Evolutionary conservation across 768 basidiomycete genomes (phyloP).

Genomic region (Boletus pseudo-olivaceus): DNA sequence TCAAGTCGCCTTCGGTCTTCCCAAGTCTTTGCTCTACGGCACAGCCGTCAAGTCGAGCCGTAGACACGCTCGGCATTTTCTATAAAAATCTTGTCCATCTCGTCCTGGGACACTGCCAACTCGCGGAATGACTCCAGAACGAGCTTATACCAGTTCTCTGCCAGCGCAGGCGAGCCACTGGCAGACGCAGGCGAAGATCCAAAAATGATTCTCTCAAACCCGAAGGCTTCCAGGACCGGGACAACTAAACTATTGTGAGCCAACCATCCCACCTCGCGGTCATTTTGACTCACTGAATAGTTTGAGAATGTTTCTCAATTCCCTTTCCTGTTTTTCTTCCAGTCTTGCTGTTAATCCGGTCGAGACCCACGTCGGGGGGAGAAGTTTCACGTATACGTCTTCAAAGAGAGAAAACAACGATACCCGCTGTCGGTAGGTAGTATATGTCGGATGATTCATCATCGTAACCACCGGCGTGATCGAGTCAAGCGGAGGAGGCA

Average conservation of each 20-base stretch:
- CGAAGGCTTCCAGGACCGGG: slow-evolving; percentile 82
- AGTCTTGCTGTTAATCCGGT: slow-evolving; percentile 36
- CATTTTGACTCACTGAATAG: slow-evolving; percentile 67
- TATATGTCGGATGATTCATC: slow-evolving; percentile 74
- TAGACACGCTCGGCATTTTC: slow-evolving; percentile 48
- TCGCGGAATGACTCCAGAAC: slow-evolving; percentile 77
- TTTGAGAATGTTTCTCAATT: slow-evolving; percentile 64
- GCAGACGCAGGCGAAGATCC: slow-evolving; percentile 69
- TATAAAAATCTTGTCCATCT: slow-evolving; percentile 70
- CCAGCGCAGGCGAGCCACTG: slow-evolving; percentile 44
- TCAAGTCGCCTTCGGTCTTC: not conserved
- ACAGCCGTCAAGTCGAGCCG: slow-evolving; percentile 15
- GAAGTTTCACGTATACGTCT: slow-evolving; percentile 67
- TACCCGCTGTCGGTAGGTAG: slow-evolving; percentile 65
- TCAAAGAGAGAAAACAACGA: slow-evolving; percentile 74
- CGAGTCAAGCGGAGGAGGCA: slow-evolving; percentile 76
- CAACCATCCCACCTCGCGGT: not conserved
- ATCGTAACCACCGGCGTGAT: slow-evolving; percentile 71
- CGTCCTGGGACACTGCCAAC: slow-evolving; percentile 73
- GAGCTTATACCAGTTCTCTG: slow-evolving; percentile 77
- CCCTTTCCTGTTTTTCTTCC: slow-evolving; percentile 37
- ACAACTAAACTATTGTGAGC: slow-evolving; percentile 48
- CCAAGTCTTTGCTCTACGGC: not conserved
- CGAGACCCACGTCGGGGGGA: slow-evolving; percentile 72
- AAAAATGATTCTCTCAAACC: slow-evolving; percentile 78